Evolutionary conservation across 768 basidiomycete genomes (phyloP).

Genomic region (Phylloporus sp.): DNA sequence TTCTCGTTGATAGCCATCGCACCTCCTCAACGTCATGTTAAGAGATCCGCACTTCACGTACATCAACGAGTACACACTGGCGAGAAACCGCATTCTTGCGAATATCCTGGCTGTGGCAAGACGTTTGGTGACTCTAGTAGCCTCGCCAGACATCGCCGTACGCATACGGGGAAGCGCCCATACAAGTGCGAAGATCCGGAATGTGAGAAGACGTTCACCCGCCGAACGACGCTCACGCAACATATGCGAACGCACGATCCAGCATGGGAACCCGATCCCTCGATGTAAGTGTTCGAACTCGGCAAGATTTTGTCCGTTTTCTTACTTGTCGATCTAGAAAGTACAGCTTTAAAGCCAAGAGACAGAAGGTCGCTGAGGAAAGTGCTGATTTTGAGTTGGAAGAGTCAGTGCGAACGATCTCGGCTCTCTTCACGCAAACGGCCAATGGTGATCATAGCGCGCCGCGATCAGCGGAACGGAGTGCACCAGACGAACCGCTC

Average conservation of each 20-base stretch:
- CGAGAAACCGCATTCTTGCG: conserved; percentile 88
- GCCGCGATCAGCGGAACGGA: conserved; percentile 30
- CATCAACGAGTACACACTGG: conserved; percentile 89
- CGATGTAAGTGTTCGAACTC: conserved; percentile 49
- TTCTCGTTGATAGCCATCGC: background rate
- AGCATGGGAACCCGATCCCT: conserved; percentile 78
- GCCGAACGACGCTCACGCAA: conserved; percentile 76
- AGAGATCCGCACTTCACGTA: conserved; percentile 88
- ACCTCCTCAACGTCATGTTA: conserved; percentile 14
- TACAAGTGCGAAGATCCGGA: conserved; percentile 81
- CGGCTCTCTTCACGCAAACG: conserved; percentile 57
- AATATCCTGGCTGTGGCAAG: conserved; percentile 82
- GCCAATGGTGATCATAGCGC: conserved; percentile 33
- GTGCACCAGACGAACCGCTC: conserved; percentile 38
- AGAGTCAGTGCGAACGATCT: conserved; percentile 71
- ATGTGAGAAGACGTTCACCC: conserved; percentile 85
- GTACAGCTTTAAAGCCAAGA: conserved; percentile 77
- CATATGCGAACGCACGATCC: conserved; percentile 90
- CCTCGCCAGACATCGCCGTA: conserved; percentile 85
- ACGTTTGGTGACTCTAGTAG: conserved; percentile 90
- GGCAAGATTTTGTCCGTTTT: background rate
- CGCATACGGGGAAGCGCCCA: conserved; percentile 81
- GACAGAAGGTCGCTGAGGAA: conserved; percentile 45
- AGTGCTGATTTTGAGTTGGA: conserved; percentile 59
- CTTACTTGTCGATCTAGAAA: conserved; percentile 42